Base-by-base conservation (phyloP, 176 grass and related monocot genomes). In the Tillandsia fasciculata region DNA sequence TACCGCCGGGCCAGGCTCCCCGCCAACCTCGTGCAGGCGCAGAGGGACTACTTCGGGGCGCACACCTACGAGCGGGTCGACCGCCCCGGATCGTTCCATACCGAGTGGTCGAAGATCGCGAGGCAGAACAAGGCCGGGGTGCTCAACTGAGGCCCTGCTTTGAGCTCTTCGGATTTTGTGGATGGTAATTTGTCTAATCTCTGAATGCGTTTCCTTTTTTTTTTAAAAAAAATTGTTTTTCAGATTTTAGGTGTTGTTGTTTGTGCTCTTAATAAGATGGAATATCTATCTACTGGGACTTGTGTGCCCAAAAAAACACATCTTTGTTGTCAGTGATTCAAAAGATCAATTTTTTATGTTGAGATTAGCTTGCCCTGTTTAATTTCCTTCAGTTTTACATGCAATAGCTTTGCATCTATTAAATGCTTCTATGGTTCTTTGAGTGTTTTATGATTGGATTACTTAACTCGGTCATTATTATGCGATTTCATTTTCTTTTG, bases 1-100 rank as follows among this genome's bases (percentile, higher is more conserved):
- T 97, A 97, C 66, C 77, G 93, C 52, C 87, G 86, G 49, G 77
- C 77, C 47, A 83, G 84, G 48, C 66, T 97, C 49, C 93, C 93
- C n/a, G 93, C 93, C 20, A 92, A 97, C 77, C 77, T 97, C 58
- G 91, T 97, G 49, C 93, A 92, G 72, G 93, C 93, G n/a, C 93
- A 92, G 54, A 92, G 93, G 57, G 89, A 97, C 63, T 83, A 92
- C 71, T 97, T 97, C 70, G 89, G 93, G 12, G 93, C 93, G 5
- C 93, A 97, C 78, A 97, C 86, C 48, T 97, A 87, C 75, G 89
- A 97, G 77, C 84, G 89, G n/a, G 74, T 90, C 23, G 93, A 97
- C 28, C 73, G 76, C 26, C 74, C 83, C 4, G 93, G 93, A 73
- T 80, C 86, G 3, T 92, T 92, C 79, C 93, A 97, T 69, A 97